phyloP scores from a whole-genome alignment of 495 filamentous ascomycete genomes.

The Penicillium crystallinum region DNA sequence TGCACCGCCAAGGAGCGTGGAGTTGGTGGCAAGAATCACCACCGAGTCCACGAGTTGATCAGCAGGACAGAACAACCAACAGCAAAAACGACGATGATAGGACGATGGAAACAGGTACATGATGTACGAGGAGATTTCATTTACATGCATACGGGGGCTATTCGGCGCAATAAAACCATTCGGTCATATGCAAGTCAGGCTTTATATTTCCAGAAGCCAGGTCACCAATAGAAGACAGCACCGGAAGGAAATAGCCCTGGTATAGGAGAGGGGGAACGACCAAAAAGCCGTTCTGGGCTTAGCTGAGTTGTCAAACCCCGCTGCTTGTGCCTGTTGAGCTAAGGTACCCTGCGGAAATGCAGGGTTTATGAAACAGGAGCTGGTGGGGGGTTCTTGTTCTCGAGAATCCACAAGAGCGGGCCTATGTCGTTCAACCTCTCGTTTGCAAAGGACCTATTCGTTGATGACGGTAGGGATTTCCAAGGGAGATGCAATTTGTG shows the following conservation, averaged over 20 bases:
- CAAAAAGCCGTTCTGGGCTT: constrained; percentile 12
- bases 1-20: neutral
- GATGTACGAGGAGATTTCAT: neutral
- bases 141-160: constrained; percentile 7
- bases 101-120: neutral
- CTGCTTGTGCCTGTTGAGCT: constrained; percentile 3
- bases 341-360: constrained; percentile 1
- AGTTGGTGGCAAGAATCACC: neutral
- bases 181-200: constrained; percentile 13
- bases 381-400: constrained; percentile 2
- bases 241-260: constrained; percentile 9
- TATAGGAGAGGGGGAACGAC: constrained; percentile 10
- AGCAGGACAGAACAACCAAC: constrained; percentile 1
- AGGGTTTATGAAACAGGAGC: constrained; percentile 8
- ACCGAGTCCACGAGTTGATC: constrained; percentile 9
- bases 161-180: constrained; percentile 7
- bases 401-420: neutral
- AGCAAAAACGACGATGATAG: neutral
- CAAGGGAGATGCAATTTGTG: neutral
- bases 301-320: neutral
- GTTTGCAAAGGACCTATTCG: constrained; percentile 1
- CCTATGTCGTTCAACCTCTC: neutral
- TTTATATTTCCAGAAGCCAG: constrained; percentile 11
- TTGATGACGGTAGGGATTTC: neutral
- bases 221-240: constrained; percentile 10